Evolutionary conservation across 1,284 basidiomycete species (phyloP), one percentile per base, ranked within the genome.

Genomic region (Trametes versicolor): DNA sequence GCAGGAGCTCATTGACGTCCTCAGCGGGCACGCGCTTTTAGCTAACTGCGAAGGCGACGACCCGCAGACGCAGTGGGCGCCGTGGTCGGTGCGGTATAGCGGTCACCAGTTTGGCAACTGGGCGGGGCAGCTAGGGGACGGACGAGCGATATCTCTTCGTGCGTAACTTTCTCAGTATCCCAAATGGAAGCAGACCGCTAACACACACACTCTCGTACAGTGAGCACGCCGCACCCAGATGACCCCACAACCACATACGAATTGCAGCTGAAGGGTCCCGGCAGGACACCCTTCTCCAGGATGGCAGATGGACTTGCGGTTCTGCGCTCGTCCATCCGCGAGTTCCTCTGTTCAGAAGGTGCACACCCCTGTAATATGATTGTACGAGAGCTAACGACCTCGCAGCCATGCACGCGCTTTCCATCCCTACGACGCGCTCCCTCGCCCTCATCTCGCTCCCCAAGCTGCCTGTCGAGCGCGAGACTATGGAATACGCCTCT

Each of bases 61-160:
- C 19, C 73, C 76, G 23, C 77, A 81, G 8, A 71, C 76, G 2
- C 82, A 82, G 2, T 96, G 95, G 73, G 92, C 91, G 1, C 95
- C 96, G 0, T 98, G 95, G 94, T 90, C 93, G 9, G 82, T 95
- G 34, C 84, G 95, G 34, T 98, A 98, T 75, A 91, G 89, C 70
- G 94, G 95, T 0, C 94, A 96, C 76, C 97, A 99, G 76, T 99
- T 99, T 73, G 97, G 96, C 1, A 79, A 75, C 5, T 99, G 93
- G 92, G 97, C 97, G 1, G 96, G 96, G n/a, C 97, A 99, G 77
- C 85, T 99, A 2, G 97, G 97, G 10, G 97, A 99, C 74, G 97
- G 97, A 0, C 87, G 97, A 17, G 97, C 97, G 0, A 93, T 96
- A 34, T 94, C 94, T 10, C 85, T 99, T 58, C 77, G 93, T 69